Base-by-base conservation (phyloP, 164 flowering plant genomes). In the Sedum album region DNA sequence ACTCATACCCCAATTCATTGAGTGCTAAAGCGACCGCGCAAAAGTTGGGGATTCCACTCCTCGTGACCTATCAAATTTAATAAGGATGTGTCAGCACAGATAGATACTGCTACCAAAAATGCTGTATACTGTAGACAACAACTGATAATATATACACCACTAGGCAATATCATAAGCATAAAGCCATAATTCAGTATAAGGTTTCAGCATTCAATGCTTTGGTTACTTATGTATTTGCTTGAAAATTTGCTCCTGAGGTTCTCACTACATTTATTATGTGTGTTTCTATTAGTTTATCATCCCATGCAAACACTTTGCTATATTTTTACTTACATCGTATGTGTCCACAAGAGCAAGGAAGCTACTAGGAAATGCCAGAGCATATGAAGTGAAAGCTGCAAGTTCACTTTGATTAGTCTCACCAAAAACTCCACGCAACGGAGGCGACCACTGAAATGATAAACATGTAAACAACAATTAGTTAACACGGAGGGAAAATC, bases 341-440 rank as follows among this genome's bases (percentile, higher is more conserved):
- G 99, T 95, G 76, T 95, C 99, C 23, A 95, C 99, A 70, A 95
- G 96, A 64, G 97, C 99, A 67, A 89, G 77, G 74, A 95, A 95
- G 74, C 75, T 82, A 28, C 64, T 71, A 6, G 98, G 99, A 66
- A 92, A 92, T 48, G 99, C 97, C 82, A 95, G 78, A 25, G 98
- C 99, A 79, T 95, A 95, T 15, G 99, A 95, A 26, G 83, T 82
- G 75, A 95, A 92, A 63, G 99, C 99, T 71, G 97, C 97, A 67
- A 95, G 78, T 81, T 95, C 99, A 66, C 99, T 95, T 76, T 86
- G 94, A 79, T 92, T 95, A 53, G 98, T 95, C 82, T 92, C 99
- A 61, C 91, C 88, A 77, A 89, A 90, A 76, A 71, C 76, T 66
- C 87, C 94, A 66, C 72, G 79, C 26, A 84, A 79, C 68, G 86